Base-by-base conservation (phyloP, 2,329 filamentous ascomycete genomes). In the Microsporum ferrugineum region DNA sequence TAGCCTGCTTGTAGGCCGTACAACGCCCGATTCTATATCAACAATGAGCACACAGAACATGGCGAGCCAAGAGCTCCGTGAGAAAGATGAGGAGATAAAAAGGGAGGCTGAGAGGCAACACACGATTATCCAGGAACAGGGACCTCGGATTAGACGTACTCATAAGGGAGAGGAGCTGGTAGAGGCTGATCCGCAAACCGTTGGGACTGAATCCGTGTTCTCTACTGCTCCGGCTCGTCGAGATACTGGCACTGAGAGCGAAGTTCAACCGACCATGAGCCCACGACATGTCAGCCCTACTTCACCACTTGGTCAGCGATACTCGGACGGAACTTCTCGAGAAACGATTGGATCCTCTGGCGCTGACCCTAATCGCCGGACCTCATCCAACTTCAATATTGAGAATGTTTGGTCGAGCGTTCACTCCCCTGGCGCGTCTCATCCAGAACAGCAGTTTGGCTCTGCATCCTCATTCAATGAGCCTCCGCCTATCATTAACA, bases 151-250 rank as follows among this genome's bases (percentile, higher is more conserved):
- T 61, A 84, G 91, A 68, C 85, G 89, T 66, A 96, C 92, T 1
- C 92, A 97, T 77, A 97, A 97, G 73, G 94, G 94, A 10, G 91
- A 96, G 62, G 94, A 97, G 71, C 74, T 96, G 14, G 82, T 97
- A 14, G 91, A 92, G 64, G 85, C 88, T 53, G 89, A 95, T 38
- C 79, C 75, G 57, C 74, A 79, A 63, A 69, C 70, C 62, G 75
- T 75, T 45, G 70, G 75, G 38, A 73, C 74, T 33, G 79, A 81
- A 63, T 76, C 77, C 5, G 73, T 78, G 38, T 78, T 78, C 61
- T 77, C 75, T n/a, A 72, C 75, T 12, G 73, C 74, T 29, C 76
- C 77, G 12, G 70, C 76, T 29, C 75, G 76, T 63, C 76, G 76
- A 60, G 78, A 78, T 51, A 72, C 71, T n/a, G 49, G 61, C 10